phyloP scores from a whole-genome alignment of 2,329 filamentous ascomycete genomes.

The Cercospora janseana region DNA sequence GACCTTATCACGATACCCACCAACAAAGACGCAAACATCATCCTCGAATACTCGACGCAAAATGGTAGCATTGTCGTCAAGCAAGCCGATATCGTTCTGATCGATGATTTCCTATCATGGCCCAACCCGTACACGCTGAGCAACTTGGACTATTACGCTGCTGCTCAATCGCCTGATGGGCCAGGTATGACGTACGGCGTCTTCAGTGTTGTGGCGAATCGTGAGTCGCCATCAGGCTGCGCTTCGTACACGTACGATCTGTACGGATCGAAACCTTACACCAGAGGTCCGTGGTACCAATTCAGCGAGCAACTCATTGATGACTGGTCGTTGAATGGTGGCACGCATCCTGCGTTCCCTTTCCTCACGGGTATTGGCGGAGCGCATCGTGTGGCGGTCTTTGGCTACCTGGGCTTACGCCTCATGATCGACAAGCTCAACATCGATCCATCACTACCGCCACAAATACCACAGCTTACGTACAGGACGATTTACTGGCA shows the following conservation, averaged over 20 bases:
- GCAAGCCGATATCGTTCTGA: constrained; percentile 67
- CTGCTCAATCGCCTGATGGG: constrained; percentile 64
- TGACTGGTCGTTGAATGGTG: constrained; percentile 59
- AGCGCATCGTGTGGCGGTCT: constrained; percentile 64
- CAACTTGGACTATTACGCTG: constrained; percentile 68
- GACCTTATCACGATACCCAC: constrained; percentile 57
- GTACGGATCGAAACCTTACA: constrained; percentile 62
- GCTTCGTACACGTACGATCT: constrained; percentile 66
- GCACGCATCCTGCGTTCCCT: constrained; percentile 66
- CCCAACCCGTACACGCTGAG: constrained; percentile 55
- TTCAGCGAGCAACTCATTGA: constrained; percentile 69
- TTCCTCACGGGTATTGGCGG: constrained; percentile 71
- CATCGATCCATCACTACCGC: constrained; percentile 63
- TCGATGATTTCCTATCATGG: constrained; percentile 64
- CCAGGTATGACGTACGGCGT: constrained; percentile 73
- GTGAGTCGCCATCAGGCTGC: constrained; percentile 65
- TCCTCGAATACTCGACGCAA: constrained; percentile 64
- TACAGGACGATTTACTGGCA: constrained; percentile 67
- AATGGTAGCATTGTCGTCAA: constrained; percentile 66
- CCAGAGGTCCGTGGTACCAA: constrained; percentile 66
- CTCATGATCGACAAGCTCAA: constrained; percentile 59
- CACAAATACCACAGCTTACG: constrained; percentile 60
- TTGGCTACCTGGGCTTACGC: constrained; percentile 65
- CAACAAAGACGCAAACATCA: constrained; percentile 56
- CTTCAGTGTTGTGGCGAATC: constrained; percentile 65